phyloP scores from a whole-genome alignment of 148 eudicot species.

The Rhododendron molle region DNA sequence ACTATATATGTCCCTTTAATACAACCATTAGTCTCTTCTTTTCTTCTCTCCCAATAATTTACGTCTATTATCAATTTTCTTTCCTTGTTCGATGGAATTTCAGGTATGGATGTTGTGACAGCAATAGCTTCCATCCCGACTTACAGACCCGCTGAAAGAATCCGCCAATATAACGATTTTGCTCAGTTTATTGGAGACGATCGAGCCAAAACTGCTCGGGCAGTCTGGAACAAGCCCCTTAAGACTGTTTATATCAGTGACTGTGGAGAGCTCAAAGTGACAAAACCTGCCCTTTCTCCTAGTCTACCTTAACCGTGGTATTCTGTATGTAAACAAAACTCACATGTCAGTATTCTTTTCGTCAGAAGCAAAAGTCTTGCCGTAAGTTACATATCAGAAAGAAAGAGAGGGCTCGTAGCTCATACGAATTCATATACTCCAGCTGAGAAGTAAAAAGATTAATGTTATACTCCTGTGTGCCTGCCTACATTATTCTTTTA shows the following conservation, averaged over 20 bases:
- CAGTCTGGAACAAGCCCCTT: constrained; percentile 79
- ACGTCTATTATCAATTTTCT: background rate
- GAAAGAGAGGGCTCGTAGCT: background rate
- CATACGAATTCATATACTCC: background rate
- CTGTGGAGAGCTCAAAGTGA: constrained; percentile 75
- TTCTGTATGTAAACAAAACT: background rate
- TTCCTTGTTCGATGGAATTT: background rate
- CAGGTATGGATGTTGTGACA: constrained; percentile 87
- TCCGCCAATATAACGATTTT: constrained; percentile 73
- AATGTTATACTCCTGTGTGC: background rate
- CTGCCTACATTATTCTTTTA: background rate
- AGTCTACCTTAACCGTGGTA: constrained; percentile 47
- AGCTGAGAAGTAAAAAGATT: background rate
- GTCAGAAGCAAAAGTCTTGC: background rate
- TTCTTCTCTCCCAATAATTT: background rate
- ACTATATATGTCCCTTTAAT: background rate
- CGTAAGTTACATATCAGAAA: background rate
- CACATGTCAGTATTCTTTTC: background rate
- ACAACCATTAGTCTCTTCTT: background rate
- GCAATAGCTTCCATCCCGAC: constrained; percentile 76
- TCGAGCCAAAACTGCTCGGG: constrained; percentile 78
- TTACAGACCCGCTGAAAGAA: constrained; percentile 64
- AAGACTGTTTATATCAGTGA: constrained; percentile 78
- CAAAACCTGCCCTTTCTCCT: constrained; percentile 81
- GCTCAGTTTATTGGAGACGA: constrained; percentile 90